Base-by-base conservation (phyloP, 139 green algal genomes). In the Chlamydomonas urium region DNA sequence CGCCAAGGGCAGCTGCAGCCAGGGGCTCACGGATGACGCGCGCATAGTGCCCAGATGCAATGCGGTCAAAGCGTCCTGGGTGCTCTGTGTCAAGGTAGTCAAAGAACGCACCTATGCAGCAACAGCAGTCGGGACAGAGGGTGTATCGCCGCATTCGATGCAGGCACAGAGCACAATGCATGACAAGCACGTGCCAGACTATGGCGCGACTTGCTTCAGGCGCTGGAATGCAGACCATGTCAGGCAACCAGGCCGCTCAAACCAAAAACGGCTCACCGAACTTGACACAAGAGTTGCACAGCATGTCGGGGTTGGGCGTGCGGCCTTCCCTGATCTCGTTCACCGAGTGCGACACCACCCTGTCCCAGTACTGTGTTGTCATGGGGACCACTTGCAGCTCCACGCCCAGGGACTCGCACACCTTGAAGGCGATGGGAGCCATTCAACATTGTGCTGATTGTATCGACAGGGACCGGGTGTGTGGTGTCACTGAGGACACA, bases 301-400 rank as follows among this genome's bases (percentile, higher is more conserved):
- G 81, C 33, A 99, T 85, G 80, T 99, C 95, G 1, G 95, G 95
- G 80, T 99, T 99, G 38, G 95, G 95, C 3, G 95, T 99, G 48
- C 90, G 83, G 2, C 95, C 95, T 2, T 73, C 77, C 23, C 83
- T 77, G 47, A 99, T 95, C 73, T 98, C 89, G 0, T 31, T 38
- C 31, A 99, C 85, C 74, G 81, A 90, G 72, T 94, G 78, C 4
- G 78, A 69, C 65, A 98, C 94, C 47, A 98, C 94, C 0, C 83
- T 76, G 17, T 96, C 72, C 94, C 94, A 98, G 81, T 98, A 98
- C 57, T 91, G 77, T 0, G 14, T 42, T 1, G 73, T 79, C 66
- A 79, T 47, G 17, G 73, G 73, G 38, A 79, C 73, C 56, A 74
- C 33, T 38, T 90, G 63, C 65, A 98, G 75, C 10, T 83, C 73